Evolutionary conservation across 2,329 filamentous ascomycete species (phyloP), one percentile per base, ranked within the genome.

Genomic region (Leptographium procerum): DNA sequence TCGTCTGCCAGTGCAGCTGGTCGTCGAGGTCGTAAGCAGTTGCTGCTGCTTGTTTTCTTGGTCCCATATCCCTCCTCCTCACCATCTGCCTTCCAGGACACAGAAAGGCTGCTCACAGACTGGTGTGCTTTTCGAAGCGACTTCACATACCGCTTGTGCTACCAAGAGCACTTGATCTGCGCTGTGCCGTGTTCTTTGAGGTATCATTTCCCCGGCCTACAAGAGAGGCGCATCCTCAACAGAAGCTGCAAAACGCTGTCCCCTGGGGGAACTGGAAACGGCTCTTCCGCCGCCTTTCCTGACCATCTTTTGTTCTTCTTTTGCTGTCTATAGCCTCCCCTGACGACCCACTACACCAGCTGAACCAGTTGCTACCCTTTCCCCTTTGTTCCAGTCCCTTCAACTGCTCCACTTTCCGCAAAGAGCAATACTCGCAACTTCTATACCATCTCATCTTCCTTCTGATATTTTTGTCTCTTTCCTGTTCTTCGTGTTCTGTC

Each of bases 61-160:
- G 19, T 43, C 19, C 19, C n/a, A 16, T 43, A 34, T 36, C 33
- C 33, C 28, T 56, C 14, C 43, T 50, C 19, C 28, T 55, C 50
- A 34, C 48, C 52, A 26, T 33, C 51, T 8, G 31, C n/a, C 29
- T 24, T 34, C 51, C n/a, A 26, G 22, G n/a, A 34, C 29, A n/a
- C 51, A 53, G 56, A 45, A 52, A 4, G 24, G 40, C 26, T 26
- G 19, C 26, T 34, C 24, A 52, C 29, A 52, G 59, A 61, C 59
- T 61, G 61, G 59, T 58, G 55, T 61, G 28, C 54, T 61, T 59
- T 58, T 60, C 53, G 57, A 64, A 60, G 47, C 57, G 57, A 58
- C 55, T 63, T 60, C 57, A 57, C 56, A 59, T 58, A n/a, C 52
- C 55, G 34, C 34, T 53, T 58, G 48, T 52, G n/a, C 29, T 52